A percentile compares a stretch with the other conserved stretches of the same genome.
phyloP scores from a whole-genome alignment of 805 yeast genomes.

The Candida chauliodis region DNA sequence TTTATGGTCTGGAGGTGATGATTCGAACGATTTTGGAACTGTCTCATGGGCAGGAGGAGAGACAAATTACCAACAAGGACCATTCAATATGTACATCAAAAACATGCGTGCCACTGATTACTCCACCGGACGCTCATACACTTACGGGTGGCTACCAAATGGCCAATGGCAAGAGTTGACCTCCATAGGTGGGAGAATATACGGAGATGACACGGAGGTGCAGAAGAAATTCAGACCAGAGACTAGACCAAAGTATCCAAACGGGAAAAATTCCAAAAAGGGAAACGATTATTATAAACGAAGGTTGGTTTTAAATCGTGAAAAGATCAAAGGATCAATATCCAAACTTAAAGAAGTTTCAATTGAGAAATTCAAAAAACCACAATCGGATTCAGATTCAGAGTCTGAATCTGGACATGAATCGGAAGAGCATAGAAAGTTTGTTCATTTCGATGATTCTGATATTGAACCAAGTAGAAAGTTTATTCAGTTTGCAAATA shows the following conservation, averaged over 20 bases:
- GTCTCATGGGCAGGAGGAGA: constrained; percentile 40
- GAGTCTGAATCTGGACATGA: no score
- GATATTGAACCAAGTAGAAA: neutral
- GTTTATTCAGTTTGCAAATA: neutral
- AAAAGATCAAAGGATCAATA: neutral
- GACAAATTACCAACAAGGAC: constrained; percentile 27
- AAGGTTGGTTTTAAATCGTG: neutral
- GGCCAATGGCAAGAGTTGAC: constrained; percentile 16
- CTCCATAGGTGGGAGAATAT: constrained; percentile 13
- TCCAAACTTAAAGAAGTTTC: neutral
- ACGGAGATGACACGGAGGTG: neutral
- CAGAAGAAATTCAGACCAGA: constrained; percentile 1
- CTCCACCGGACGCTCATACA: constrained; percentile 25
- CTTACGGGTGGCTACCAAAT: constrained; percentile 21
- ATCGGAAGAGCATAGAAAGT: no score
- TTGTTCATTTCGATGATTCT: neutral
- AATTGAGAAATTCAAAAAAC: neutral
- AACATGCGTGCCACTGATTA: constrained; percentile 24
- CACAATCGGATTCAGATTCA: neutral
- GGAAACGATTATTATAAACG: neutral
- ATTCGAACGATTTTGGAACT: constrained; percentile 30
- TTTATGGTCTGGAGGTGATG: constrained; percentile 44
- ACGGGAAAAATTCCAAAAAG: neutral
- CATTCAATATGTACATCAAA: constrained; percentile 29
- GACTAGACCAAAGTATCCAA: neutral